Percentiles rank a stretch among this genome's conserved stretches.
phyloP scores from a whole-genome alignment of 306 rosid genomes.

The Ormosia emarginata region DNA sequence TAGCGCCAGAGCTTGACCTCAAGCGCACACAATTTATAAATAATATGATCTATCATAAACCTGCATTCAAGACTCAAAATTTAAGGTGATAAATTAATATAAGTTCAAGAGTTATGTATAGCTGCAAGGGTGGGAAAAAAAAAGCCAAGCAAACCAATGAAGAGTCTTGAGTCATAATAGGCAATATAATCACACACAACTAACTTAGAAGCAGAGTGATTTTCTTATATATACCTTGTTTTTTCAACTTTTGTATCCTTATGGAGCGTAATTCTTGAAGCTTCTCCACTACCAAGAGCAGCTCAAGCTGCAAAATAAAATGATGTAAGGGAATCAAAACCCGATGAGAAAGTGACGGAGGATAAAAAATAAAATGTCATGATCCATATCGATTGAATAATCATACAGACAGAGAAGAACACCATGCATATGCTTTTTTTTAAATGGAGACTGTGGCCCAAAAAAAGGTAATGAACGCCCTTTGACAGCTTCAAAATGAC shows the following conservation, averaged over 20 bases:
- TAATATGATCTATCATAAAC: not conserved
- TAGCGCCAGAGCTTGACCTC: conserved; percentile 14
- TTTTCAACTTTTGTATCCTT: conserved; percentile 84
- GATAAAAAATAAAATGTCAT: not conserved
- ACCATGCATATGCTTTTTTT: not conserved
- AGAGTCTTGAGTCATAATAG: not conserved
- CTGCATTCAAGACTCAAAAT: not conserved
- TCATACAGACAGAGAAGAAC: not conserved
- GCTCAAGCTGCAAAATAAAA: conserved; percentile 63
- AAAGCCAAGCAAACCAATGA: conserved; percentile 11
- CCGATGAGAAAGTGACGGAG: not conserved
- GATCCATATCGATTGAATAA: not conserved
- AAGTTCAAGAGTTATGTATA: conserved; percentile 1
- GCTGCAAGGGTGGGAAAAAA: not conserved
- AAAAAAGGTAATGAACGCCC: not conserved
- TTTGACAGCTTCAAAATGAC: not conserved
- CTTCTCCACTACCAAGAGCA: conserved; percentile 76
- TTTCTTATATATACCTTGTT: conserved; percentile 56
- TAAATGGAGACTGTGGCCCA: not conserved
- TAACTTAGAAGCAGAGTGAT: not conserved
- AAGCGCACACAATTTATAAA: not conserved
- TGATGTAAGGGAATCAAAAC: not conserved
- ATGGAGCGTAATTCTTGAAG: conserved; percentile 80
- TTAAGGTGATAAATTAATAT: not conserved
- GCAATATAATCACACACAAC: conserved; percentile 1